Conservation (phyloP, 371 early-diverging fungal species). For the Zychaea mexicana region DNA sequence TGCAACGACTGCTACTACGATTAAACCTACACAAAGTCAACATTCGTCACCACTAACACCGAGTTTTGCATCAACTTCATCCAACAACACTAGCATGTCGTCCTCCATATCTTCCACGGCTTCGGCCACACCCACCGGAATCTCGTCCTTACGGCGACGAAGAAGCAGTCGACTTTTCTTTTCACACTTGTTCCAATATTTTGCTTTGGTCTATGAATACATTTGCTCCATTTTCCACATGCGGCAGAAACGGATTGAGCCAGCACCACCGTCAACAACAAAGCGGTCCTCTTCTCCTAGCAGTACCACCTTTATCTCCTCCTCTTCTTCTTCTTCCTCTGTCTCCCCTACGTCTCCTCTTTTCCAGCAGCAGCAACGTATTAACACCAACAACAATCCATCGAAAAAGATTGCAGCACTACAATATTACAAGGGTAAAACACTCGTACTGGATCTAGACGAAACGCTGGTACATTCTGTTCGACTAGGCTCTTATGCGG, state of each 20-base stretch:
- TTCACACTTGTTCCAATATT: conserved; percentile 19
- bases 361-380: conserved; percentile 2
- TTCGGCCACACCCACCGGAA: conserved; percentile 10
- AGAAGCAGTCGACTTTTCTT: conserved; percentile 18
- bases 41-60: too few species aligned
- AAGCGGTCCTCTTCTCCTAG: neutral
- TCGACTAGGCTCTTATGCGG: conserved; percentile 32
- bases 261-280: neutral
- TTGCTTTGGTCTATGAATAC: conserved; percentile 22
- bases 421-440: conserved; percentile 66
- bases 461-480: conserved; percentile 95
- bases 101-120: neutral
- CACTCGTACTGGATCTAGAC: conserved; percentile 94
- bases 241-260: conserved; percentile 16
- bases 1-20: too few species aligned
- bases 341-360: neutral
- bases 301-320: neutral
- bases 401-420: conserved; percentile 10
- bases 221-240: conserved; percentile 19
- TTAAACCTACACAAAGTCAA: too few species aligned
- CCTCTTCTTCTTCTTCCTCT: neutral
- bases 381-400: too few species aligned
- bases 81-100: too few species aligned
- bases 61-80: too few species aligned
- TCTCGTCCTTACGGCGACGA: conserved; percentile 7